These are phyloP conservation scores for Dactylellina drechsleri DNA, from an alignment of 2,329 filamentous ascomycete species.

Conservation along the genomic window DNA sequence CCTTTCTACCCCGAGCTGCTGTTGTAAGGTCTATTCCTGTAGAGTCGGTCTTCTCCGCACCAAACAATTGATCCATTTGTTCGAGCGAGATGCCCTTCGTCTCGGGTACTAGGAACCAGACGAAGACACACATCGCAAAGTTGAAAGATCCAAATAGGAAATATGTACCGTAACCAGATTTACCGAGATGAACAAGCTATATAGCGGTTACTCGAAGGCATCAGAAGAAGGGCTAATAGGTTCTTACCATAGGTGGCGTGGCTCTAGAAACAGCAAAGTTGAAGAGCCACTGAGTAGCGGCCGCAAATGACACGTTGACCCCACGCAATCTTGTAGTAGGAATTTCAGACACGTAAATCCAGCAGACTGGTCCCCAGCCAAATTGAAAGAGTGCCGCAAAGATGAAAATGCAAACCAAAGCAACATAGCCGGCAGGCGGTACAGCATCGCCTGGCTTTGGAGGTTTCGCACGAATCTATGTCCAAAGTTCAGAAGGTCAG, in stretches of 20 bases:
- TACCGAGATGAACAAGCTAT: constrained; percentile 62
- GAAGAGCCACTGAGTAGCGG: constrained; percentile 77
- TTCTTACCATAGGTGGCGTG: constrained; percentile 74
- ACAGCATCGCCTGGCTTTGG: constrained; percentile 68
- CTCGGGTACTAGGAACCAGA: constrained; percentile 68
- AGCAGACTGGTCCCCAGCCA: constrained; percentile 77
- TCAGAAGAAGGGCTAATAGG: background rate
- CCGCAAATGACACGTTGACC: constrained; percentile 74
- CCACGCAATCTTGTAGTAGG: constrained; percentile 73
- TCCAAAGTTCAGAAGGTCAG: background rate
- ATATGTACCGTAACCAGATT: constrained; percentile 69
- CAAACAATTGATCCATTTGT: constrained; percentile 60
- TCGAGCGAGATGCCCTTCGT: constrained; percentile 70
- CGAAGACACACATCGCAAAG: constrained; percentile 71
- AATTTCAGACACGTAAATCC: constrained; percentile 78
- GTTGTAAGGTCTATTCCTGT: constrained; percentile 32
- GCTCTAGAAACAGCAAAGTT: constrained; percentile 77
- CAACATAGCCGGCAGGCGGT: constrained; percentile 74
- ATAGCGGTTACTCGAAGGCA: background rate
- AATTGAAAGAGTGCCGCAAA: constrained; percentile 77
- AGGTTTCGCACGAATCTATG: constrained; percentile 68
- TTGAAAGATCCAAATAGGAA: constrained; percentile 76
- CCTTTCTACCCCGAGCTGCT: constrained; percentile 30
- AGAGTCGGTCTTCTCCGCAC: constrained; percentile 38
- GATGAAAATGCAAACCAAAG: constrained; percentile 76